Base-by-base conservation (phyloP, 805 yeast species). In the Starmerella powellii region DNA sequence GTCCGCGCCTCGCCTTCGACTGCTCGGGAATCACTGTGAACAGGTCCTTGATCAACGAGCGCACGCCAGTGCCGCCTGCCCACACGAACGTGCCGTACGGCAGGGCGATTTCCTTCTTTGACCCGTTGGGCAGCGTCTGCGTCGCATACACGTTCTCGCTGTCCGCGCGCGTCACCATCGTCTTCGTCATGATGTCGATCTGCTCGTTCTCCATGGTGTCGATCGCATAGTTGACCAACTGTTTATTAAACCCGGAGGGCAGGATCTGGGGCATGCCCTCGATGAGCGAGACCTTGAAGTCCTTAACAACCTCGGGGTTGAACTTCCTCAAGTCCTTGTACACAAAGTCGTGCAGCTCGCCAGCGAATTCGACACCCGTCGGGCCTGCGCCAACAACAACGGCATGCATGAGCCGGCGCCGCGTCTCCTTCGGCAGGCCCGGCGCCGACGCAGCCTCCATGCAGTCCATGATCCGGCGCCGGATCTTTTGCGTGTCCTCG, bases 341-440 rank as follows among this genome's bases (percentile, higher is more conserved):
- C 49, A 86, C 81, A 65, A 83, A 88, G 64, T 87, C 97, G 66
- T 82, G 93, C 55, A 87, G 68, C 66, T 88, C 96, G 58, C 94
- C 97, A 53, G 96, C 95, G 56, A 86, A 81, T 67, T 86, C 96
- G 49, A 87, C 95, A 68, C 97, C 97, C 34, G 97, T 87, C 61
- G 97, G 96, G 51, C 97, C 97, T 65, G 96, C 97, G 57, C 97
- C 97, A 53, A 91, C 93, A 49, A 88, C 94, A 49, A 88, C 88
- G 55, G 86, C 78, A 49, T 79, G 80, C 60, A 87, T 72, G 56
- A 88, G 72, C 62, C 94, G 76, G 65, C 76, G 74, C 65, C 96
- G 76, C 61, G 83, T 94, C 17, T 78, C 77, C 53, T 76, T 83
- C 47, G 71, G 74, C 27, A 58, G 48, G 41, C 68, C 78, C 53